phyloP scores from a whole-genome alignment of 441 rosid genomes.

The Theobroma grandiflorum region DNA sequence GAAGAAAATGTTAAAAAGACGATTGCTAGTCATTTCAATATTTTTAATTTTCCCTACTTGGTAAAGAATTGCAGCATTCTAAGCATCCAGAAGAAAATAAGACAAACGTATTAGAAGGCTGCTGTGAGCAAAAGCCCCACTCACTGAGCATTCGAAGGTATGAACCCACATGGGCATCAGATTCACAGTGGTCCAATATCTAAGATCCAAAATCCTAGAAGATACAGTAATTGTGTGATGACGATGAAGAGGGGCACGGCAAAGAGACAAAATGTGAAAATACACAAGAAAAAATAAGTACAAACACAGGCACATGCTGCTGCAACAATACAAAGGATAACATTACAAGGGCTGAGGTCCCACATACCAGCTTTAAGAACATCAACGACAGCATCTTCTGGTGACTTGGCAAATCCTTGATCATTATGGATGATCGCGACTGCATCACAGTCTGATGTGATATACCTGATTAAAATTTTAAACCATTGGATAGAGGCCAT shows the following conservation, averaged over 20 bases:
- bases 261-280: neutral
- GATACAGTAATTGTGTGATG: neutral
- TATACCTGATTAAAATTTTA: slow-evolving; percentile 55
- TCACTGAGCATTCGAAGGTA: neutral
- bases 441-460: slow-evolving; percentile 88
- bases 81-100: neutral
- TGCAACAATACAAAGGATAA: neutral
- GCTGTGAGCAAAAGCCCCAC: neutral
- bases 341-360: neutral
- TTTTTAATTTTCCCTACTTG: neutral
- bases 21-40: neutral
- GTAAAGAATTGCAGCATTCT: neutral
- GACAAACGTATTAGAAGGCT: slow-evolving; percentile 4
- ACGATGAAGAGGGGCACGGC: neutral
- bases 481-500: neutral
- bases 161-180: neutral
- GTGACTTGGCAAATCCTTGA: slow-evolving; percentile 70
- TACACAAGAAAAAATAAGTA: neutral
- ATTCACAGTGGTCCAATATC: neutral
- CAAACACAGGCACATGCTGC: neutral
- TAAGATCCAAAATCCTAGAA: neutral
- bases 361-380: slow-evolving; percentile 80
- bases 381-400: slow-evolving; percentile 81
- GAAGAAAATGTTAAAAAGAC: neutral
- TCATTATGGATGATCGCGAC: slow-evolving; percentile 65